Evolutionary conservation across 2,329 filamentous ascomycete genomes (phyloP).

Genomic region (Lomentospora prolificans): DNA sequence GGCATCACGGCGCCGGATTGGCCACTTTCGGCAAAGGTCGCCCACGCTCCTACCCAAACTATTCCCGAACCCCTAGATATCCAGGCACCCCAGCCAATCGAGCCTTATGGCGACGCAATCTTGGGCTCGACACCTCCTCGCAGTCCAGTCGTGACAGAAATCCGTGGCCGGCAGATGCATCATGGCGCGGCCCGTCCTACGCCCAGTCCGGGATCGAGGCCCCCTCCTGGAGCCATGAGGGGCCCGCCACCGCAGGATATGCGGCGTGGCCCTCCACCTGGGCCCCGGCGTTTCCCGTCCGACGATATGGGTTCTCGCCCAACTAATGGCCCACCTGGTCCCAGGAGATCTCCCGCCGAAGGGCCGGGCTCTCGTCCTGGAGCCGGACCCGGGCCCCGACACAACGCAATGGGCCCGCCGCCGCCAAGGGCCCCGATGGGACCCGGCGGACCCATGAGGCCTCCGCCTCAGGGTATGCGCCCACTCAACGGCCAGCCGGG

Average conservation of each 20-base stretch:
- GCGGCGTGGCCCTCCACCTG: background rate
- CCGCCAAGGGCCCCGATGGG: background rate
- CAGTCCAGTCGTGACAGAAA: background rate
- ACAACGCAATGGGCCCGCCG: background rate
- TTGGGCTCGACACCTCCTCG: background rate
- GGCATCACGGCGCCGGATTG: background rate
- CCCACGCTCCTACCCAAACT: background rate
- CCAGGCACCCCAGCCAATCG: background rate
- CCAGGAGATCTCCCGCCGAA: background rate
- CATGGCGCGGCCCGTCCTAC: background rate
- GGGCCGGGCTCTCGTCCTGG: background rate
- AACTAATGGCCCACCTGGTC: background rate
- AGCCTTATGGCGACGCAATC: background rate
- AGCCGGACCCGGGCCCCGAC: background rate
- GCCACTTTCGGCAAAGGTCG: background rate
- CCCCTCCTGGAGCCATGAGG: background rate
- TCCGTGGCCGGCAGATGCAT: slow-evolving; percentile 1
- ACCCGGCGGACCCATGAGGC: slow-evolving; percentile 1
- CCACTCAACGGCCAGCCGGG: background rate
- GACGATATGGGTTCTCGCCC: background rate
- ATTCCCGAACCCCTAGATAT: background rate
- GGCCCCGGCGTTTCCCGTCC: background rate
- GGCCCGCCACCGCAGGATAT: background rate
- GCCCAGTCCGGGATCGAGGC: background rate
- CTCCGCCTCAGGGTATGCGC: background rate